These are phyloP conservation scores for Macaranga tanarius DNA, from an alignment of 441 rosid genomes.

Conservation along the genomic window DNA sequence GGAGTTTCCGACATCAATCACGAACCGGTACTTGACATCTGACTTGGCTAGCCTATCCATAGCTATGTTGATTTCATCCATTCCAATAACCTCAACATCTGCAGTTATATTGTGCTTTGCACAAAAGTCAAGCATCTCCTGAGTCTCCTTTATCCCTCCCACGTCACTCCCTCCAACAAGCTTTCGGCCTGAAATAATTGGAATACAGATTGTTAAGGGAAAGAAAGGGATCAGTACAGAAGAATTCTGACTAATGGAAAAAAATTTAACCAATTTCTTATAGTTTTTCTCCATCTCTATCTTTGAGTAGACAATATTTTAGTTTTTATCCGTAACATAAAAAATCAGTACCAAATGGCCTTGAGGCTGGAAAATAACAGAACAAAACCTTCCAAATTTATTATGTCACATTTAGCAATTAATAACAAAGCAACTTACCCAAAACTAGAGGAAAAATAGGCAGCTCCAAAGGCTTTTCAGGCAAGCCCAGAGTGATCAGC, in stretches of 20 bases:
- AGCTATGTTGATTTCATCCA: conserved; percentile 61
- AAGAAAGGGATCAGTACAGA: not conserved
- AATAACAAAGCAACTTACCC: conserved; percentile 40
- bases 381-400: not conserved
- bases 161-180: conserved; percentile 72
- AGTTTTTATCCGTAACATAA: not conserved
- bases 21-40: conserved; percentile 78
- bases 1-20: conserved; percentile 74
- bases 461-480: conserved; percentile 70
- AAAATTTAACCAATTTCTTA: not conserved
- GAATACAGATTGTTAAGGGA: not conserved
- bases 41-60: conserved; percentile 74
- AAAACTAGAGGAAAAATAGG: conserved; percentile 63
- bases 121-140: conserved; percentile 85
- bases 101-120: conserved; percentile 64
- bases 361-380: not conserved
- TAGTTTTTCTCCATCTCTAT: too few relatives aligned
- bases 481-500: conserved; percentile 64
- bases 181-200: conserved; percentile 46
- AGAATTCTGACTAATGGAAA: not conserved
- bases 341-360: not conserved
- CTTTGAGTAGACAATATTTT: not conserved
- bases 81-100: conserved; percentile 70
- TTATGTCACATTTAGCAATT: not conserved
- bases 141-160: conserved; percentile 82